These are phyloP conservation scores for Ustilago tritici DNA, from an alignment of 1,284 basidiomycete species.

Conservation along the genomic window DNA sequence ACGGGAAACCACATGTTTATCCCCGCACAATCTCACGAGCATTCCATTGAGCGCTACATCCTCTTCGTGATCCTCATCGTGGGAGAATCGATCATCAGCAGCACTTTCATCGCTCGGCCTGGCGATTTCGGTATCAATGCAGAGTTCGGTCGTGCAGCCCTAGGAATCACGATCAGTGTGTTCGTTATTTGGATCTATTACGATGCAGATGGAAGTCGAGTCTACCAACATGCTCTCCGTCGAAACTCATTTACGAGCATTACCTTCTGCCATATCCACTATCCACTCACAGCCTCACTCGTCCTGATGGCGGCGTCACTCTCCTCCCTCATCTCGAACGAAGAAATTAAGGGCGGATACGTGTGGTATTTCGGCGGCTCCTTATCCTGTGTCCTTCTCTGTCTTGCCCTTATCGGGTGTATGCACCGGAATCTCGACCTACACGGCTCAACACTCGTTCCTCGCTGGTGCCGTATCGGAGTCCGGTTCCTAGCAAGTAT, in stretches of 20 bases:
- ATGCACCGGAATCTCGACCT: slow-evolving; percentile 63
- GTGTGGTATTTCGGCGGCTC: slow-evolving; percentile 65
- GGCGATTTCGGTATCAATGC: slow-evolving; percentile 41
- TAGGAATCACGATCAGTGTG: slow-evolving; percentile 63
- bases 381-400: slow-evolving; percentile 42
- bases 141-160: slow-evolving; percentile 57
- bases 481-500: slow-evolving; percentile 49
- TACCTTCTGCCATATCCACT: slow-evolving; percentile 66
- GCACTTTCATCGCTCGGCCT: slow-evolving; percentile 38
- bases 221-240: slow-evolving; percentile 67
- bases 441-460: slow-evolving; percentile 49
- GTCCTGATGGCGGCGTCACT: slow-evolving; percentile 58
- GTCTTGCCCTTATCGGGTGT: slow-evolving; percentile 57
- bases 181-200: slow-evolving; percentile 66
- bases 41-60: slow-evolving; percentile 59
- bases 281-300: slow-evolving; percentile 63
- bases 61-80: slow-evolving; percentile 65
- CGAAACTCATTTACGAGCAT: slow-evolving; percentile 64
- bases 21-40: slow-evolving; percentile 59
- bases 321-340: slow-evolving; percentile 41
- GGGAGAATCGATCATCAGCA: slow-evolving; percentile 60
- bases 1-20: slow-evolving; percentile 57
- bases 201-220: slow-evolving; percentile 60
- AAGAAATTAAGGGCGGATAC: slow-evolving; percentile 40
- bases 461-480: slow-evolving; percentile 52